Evolutionary conservation across 2,329 filamentous ascomycete species (phyloP), one percentile per base, ranked within the genome.

Genomic region (Penicillium frequentans): DNA sequence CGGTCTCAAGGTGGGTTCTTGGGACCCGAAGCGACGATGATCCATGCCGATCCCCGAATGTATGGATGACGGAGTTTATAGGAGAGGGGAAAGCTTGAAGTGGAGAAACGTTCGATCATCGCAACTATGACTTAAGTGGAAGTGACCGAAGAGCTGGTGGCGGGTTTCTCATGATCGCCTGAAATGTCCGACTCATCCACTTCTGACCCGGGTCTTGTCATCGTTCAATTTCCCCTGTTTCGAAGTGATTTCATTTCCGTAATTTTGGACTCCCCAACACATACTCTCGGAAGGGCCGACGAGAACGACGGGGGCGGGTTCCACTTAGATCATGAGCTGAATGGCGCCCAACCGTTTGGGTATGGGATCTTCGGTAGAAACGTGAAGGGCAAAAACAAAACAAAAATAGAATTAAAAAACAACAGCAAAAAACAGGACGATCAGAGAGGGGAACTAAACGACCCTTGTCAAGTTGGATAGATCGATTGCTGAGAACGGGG

Each of bases 351-450:
- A 60, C 55, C 55, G 59, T 59, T 59, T 47, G 48, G 55, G 53
- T 64, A 53, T 50, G 35, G 60, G 62, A 60, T 61, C 62, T 52
- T 59, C 48, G 50, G 56, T 59, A 56, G 56, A 63, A 65, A 65
- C 63, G 49, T 61, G 33, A 52, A 59, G 58, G 61, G 56, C 61
- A 60, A 14, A 49, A 26, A 14, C 1, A 21, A 23, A 9, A 10
- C 2, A 23, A 24, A 49, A 21, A 45, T 21, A 35, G 26, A 14
- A 6, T 9, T 2, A 35, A 49, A 14, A 0, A 13, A 2, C 5
- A 23, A 14, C 4, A 23, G 23, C 23, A 42, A 5, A 21, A 19
- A 19, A 1, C 13, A 46, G 19, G 10, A 26, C 2, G 43, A 45
- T 19, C 3, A 47, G 16, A 47, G 19, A 33, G 21, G 11, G 10